Evolutionary conservation across 352 stramenopile species (phyloP).

Genomic region (Thalassiosira sp.): DNA sequence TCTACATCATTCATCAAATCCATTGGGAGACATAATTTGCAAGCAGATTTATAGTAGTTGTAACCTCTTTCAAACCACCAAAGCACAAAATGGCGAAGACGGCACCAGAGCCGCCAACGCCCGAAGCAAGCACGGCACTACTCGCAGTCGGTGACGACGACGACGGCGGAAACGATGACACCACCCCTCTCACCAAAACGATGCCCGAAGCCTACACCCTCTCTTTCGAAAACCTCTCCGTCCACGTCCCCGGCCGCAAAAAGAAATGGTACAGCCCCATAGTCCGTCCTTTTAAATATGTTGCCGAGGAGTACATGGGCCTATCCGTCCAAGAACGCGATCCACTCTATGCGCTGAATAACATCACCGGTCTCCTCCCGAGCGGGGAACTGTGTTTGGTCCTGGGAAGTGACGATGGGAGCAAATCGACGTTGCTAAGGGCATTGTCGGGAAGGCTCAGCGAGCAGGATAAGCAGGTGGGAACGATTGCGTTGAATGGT

Average conservation of each 20-base stretch:
- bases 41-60: no score
- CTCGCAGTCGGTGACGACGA: neutral
- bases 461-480: slow-evolving; percentile 28
- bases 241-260: slow-evolving; percentile 28
- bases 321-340: slow-evolving; percentile 18
- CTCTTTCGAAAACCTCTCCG: slow-evolving; percentile 40
- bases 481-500: slow-evolving; percentile 38
- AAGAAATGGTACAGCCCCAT: slow-evolving; percentile 6
- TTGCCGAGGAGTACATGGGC: slow-evolving; percentile 34
- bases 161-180: no score
- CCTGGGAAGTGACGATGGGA: slow-evolving; percentile 19
- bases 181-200: neutral
- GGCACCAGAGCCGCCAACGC: neutral
- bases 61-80: no score
- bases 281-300: slow-evolving; percentile 18
- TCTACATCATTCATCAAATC: no score
- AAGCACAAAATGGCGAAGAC: neutral
- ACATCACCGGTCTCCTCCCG: slow-evolving; percentile 20
- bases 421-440: slow-evolving; percentile 35
- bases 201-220: slow-evolving; percentile 5
- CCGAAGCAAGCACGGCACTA: neutral
- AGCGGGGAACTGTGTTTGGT: slow-evolving; percentile 33
- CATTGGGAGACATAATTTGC: no score
- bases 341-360: slow-evolving; percentile 32
- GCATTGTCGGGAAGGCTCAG: slow-evolving; percentile 27